Evolutionary conservation across 192 early-diverging fungal species (phyloP).

Genomic region (Allomyces macrogynus): DNA sequence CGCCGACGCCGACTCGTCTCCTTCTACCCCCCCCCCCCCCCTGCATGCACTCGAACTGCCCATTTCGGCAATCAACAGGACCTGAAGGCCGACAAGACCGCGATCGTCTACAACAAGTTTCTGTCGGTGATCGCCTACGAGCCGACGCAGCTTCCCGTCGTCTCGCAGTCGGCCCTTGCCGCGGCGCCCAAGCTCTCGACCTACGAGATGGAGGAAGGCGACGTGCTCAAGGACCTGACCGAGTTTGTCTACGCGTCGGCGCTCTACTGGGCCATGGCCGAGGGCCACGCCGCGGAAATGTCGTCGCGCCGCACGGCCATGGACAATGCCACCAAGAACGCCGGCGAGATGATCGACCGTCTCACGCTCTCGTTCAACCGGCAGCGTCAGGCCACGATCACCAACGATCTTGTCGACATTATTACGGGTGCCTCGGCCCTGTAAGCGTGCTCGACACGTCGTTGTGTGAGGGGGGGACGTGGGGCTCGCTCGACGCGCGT

Average conservation of each 20-base stretch:
- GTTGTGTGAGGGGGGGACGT: no score
- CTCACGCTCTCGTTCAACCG: constrained; percentile 93
- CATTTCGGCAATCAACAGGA: constrained; percentile 6
- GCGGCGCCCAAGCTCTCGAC: constrained; percentile 63
- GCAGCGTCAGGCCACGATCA: constrained; percentile 91
- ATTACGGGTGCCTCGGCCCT: constrained; percentile 89
- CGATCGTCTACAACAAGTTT: constrained; percentile 88
- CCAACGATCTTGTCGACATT: constrained; percentile 94
- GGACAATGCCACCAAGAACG: constrained; percentile 99
- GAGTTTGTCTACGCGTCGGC: constrained; percentile 88
- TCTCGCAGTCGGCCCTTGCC: constrained; percentile 43
- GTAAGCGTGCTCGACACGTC: constrained; percentile 18
- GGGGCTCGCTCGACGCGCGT: no score
- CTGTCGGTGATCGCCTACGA: constrained; percentile 87
- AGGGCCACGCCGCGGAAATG: constrained; percentile 92
- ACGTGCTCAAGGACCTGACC: constrained; percentile 65
- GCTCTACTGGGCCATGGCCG: constrained; percentile 86
- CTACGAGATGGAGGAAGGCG: constrained; percentile 71
- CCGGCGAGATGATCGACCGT: constrained; percentile 91
- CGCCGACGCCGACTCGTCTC: no score
- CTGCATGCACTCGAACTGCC: background rate
- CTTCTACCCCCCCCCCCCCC: no score
- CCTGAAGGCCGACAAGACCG: constrained; percentile 44
- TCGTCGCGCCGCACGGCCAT: constrained; percentile 90
- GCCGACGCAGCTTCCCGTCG: constrained; percentile 40